Conservation (phyloP, 495 filamentous ascomycete species). For the Friedmanniomyces simplex region DNA sequence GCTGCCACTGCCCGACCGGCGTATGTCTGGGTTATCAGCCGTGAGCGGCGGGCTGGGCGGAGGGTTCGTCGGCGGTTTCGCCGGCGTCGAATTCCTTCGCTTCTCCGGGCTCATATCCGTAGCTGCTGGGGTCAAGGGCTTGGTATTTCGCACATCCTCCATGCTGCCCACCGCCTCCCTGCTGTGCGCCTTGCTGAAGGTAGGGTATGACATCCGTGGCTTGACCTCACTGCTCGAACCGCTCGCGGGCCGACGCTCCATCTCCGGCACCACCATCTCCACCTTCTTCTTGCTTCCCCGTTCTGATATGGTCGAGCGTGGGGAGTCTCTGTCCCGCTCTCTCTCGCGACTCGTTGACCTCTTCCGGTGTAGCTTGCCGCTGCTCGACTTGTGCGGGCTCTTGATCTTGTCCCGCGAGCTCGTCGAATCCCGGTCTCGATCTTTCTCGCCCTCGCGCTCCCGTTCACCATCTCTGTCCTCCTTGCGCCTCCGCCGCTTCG, state of each 20-base stretch:
- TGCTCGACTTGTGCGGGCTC: slow-evolving; percentile 2
- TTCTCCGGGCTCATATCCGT: slow-evolving; percentile 59
- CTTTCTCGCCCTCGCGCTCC: slow-evolving; percentile 16
- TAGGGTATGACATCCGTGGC: slow-evolving; percentile 63
- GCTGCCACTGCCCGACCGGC: slow-evolving; percentile 38
- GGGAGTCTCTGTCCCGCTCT: slow-evolving; percentile 11
- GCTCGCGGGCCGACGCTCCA: slow-evolving; percentile 31
- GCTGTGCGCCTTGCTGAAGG: slow-evolving; percentile 81
- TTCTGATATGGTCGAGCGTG: neutral
- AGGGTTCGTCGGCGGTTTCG: slow-evolving; percentile 21
- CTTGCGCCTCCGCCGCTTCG: slow-evolving; percentile 8
- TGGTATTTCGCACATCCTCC: slow-evolving; percentile 41
- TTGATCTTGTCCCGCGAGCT: neutral
- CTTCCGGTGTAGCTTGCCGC: slow-evolving; percentile 2
- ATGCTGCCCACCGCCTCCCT: slow-evolving; percentile 62
- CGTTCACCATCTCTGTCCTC: neutral
- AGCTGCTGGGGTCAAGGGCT: slow-evolving; percentile 65
- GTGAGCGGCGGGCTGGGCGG: slow-evolving; percentile 59
- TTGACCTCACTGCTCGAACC: slow-evolving; percentile 33
- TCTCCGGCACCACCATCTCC: slow-evolving; percentile 31
- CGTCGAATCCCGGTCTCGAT: slow-evolving; percentile 11
- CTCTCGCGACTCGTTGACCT: slow-evolving; percentile 7
- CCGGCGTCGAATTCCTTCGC: slow-evolving; percentile 16
- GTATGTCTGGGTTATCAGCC: slow-evolving; percentile 40
- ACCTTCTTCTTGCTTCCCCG: slow-evolving; percentile 11